Conservation (phyloP, 805 yeast species). For the Pichia phayaonensis region DNA sequence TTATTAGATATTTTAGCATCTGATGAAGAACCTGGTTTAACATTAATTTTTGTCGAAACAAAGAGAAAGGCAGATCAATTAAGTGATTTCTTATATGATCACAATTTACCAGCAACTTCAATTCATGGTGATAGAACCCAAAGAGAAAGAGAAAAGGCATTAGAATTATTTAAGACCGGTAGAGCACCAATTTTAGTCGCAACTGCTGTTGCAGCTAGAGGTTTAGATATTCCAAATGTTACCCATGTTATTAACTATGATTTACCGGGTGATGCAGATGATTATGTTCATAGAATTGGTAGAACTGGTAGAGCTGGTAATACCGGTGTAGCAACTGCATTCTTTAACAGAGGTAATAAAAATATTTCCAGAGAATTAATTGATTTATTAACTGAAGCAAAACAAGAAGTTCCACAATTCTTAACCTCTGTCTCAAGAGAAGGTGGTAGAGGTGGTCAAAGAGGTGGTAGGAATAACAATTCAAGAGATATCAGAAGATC, state of each 20-base stretch:
- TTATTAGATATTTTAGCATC: constrained; percentile 78
- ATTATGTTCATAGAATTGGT: constrained; percentile 98
- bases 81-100: constrained; percentile 83
- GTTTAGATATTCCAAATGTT: constrained; percentile 98
- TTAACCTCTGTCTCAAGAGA: constrained; percentile 76
- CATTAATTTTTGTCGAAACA: constrained; percentile 94
- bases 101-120: constrained; percentile 93
- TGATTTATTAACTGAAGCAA: constrained; percentile 87
- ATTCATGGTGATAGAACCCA: constrained; percentile 99
- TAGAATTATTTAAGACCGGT: constrained; percentile 89
- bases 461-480: constrained; percentile 25
- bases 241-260: constrained; percentile 97
- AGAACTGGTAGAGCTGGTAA: constrained; percentile 99
- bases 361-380: constrained; percentile 82
- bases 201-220: constrained; percentile 99
- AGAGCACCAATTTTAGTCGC: constrained; percentile 92
- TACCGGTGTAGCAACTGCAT: constrained; percentile 96
- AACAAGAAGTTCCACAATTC: constrained; percentile 95
- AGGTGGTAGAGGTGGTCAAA: constrained; percentile 43
- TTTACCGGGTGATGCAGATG: constrained; percentile 94
- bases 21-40: constrained; percentile 67
- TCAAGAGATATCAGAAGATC: constrained; percentile 14
- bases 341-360: constrained; percentile 92
- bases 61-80: constrained; percentile 97
- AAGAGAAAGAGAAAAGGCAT: constrained; percentile 94